Percentiles rank a stretch among this genome's conserved stretches.
Conservation (phyloP, 1,284 basidiomycete species). For the Apiotrichum sp. region DNA sequence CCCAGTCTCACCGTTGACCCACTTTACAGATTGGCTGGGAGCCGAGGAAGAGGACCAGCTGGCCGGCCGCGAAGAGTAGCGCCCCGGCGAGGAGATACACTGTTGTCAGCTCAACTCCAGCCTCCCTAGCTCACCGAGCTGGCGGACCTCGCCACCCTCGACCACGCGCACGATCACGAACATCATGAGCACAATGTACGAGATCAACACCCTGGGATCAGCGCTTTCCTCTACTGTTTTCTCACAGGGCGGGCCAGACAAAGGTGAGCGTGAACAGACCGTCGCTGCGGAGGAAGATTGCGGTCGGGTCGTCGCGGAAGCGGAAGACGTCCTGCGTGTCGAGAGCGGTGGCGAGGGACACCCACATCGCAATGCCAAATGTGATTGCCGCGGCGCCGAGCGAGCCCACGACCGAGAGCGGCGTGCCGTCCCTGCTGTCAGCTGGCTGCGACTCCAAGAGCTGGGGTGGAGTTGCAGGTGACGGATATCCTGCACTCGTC, state of each 20-base stretch:
- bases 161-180: constrained; percentile 56
- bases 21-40: constrained; percentile 69
- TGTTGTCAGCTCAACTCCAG: neutral
- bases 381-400: constrained; percentile 57
- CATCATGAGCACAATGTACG: constrained; percentile 65
- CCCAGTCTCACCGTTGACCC: constrained; percentile 28
- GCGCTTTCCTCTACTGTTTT: constrained; percentile 17
- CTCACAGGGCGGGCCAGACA: constrained; percentile 75
- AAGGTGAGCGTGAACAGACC: constrained; percentile 70
- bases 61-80: constrained; percentile 63
- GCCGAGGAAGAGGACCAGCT: constrained; percentile 71
- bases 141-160: constrained; percentile 58
- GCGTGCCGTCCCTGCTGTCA: constrained; percentile 59
- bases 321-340: constrained; percentile 60
- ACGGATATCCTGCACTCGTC: too few species aligned
- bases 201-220: constrained; percentile 55
- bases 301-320: constrained; percentile 46
- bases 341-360: constrained; percentile 68
- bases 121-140: neutral
- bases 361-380: constrained; percentile 66
- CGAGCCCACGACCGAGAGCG: constrained; percentile 38
- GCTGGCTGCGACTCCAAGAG: too few species aligned
- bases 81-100: constrained; percentile 49
- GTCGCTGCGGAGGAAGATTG: constrained; percentile 56
- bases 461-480: too few species aligned